Percentiles rank a stretch among this genome's conserved stretches.
These are phyloP conservation scores for Neonectria sp. DNA, from an alignment of 2,329 filamentous ascomycete genomes.

Conservation along the genomic window DNA sequence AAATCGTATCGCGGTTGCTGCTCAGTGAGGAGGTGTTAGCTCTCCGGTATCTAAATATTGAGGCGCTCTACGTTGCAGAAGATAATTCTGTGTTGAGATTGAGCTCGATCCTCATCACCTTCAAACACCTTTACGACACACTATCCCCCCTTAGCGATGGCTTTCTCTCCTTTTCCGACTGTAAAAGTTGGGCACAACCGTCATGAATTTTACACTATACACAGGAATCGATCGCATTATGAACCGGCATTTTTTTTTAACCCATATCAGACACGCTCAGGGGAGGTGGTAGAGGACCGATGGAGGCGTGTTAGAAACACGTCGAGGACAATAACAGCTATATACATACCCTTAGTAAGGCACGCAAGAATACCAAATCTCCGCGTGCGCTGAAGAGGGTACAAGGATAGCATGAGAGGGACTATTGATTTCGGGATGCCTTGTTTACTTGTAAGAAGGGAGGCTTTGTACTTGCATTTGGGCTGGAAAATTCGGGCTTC, in stretches of 20 bases:
- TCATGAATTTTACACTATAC: slow-evolving; percentile 47
- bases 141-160: slow-evolving; percentile 46
- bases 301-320: slow-evolving; percentile 24
- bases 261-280: slow-evolving; percentile 38
- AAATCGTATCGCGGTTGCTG: slow-evolving; percentile 45
- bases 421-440: slow-evolving; percentile 31
- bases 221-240: slow-evolving; percentile 46
- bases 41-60: slow-evolving; percentile 24
- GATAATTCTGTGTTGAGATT: not conserved
- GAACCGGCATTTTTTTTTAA: slow-evolving; percentile 42
- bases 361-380: slow-evolving; percentile 11
- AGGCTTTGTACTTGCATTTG: slow-evolving; percentile 45
- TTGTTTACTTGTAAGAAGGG: slow-evolving; percentile 42
- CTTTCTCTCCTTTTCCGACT: slow-evolving; percentile 49
- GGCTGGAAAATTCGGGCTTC: slow-evolving; percentile 47
- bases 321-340: slow-evolving; percentile 36
- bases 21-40: slow-evolving; percentile 32
- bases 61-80: not conserved
- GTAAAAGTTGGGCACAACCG: slow-evolving; percentile 40
- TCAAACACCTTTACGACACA: slow-evolving; percentile 39
- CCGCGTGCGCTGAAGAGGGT: slow-evolving; percentile 22
- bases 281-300: slow-evolving; percentile 25
- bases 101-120: not conserved
- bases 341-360: slow-evolving; percentile 41
- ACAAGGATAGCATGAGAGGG: slow-evolving; percentile 30